Percentiles rank a stretch among this genome's conserved stretches.
Conservation (phyloP, 2,329 filamentous ascomycete species). For the Verticillium albo-atrum region DNA sequence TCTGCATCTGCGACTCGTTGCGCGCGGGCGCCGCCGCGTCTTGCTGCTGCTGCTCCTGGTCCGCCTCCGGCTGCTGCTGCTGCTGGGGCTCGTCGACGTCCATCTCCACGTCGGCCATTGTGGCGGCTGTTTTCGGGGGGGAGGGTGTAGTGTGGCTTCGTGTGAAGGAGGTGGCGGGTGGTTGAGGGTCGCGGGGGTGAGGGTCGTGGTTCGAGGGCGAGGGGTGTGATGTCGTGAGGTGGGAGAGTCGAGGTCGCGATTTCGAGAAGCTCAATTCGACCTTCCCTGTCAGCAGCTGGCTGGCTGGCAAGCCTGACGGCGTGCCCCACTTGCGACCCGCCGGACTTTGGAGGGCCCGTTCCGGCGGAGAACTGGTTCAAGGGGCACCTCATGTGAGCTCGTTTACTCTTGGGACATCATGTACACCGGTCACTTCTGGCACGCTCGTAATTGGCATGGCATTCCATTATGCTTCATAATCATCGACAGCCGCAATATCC, state of each 20-base stretch:
- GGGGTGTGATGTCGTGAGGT: neutral
- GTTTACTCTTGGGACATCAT: too few relatives aligned
- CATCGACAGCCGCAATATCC: neutral
- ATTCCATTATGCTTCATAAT: neutral
- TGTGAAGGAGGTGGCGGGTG: neutral
- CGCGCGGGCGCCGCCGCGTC: slow-evolving; percentile 32
- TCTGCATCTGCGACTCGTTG: slow-evolving; percentile 64
- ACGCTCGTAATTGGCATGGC: neutral
- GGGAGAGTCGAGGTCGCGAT: neutral
- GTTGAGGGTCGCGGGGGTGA: neutral
- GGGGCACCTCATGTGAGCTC: too few relatives aligned
- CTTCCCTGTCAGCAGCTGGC: neutral
- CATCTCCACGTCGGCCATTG: slow-evolving; percentile 56
- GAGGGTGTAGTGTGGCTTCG: neutral
- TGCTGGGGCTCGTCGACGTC: slow-evolving; percentile 47
- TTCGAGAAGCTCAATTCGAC: neutral
- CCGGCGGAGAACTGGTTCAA: neutral
- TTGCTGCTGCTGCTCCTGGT: slow-evolving; percentile 9
- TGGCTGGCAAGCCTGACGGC: neutral
- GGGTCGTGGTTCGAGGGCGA: neutral
- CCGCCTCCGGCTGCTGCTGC: neutral
- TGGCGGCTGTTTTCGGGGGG: neutral
- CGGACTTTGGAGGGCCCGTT: neutral
- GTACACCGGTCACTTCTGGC: too few relatives aligned
- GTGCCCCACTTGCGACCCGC: neutral